Conservation (phyloP, 352 stramenopile species). For the Pythium sp. region DNA sequence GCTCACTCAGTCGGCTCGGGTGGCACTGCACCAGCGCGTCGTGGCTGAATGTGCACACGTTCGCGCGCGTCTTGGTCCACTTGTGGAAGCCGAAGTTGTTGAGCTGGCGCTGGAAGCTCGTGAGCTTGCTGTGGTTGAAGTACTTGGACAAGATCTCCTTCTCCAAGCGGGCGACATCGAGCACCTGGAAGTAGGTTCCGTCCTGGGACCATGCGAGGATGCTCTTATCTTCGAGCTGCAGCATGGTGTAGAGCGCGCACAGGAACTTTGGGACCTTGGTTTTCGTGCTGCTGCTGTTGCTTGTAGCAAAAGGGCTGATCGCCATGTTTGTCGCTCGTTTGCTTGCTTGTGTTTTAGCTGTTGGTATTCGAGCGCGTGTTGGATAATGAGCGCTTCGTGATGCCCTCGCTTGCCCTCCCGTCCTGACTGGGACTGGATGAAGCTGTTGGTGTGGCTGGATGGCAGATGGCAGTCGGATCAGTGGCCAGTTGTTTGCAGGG, state of each 20-base stretch:
- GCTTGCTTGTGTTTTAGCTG: background rate
- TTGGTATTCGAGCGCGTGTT: background rate
- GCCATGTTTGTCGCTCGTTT: background rate
- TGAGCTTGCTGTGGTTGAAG: conserved; percentile 93
- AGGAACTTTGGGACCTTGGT: conserved; percentile 71
- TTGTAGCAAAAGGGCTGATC: background rate
- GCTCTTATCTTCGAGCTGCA: conserved; percentile 60
- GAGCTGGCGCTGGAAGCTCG: conserved; percentile 91
- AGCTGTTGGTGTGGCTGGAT: background rate
- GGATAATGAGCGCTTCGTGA: background rate
- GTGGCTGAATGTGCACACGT: conserved; percentile 80
- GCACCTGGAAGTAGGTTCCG: conserved; percentile 69
- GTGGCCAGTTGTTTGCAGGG: background rate
- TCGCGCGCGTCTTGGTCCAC: conserved; percentile 83
- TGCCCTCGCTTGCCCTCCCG: background rate
- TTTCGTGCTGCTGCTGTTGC: background rate
- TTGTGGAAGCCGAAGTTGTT: conserved; percentile 95
- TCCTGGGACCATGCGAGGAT: conserved; percentile 77
- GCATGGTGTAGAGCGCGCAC: conserved; percentile 72
- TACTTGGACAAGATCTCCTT: conserved; percentile 88
- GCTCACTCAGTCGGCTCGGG: conserved; percentile 19
- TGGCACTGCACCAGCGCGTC: conserved; percentile 56
- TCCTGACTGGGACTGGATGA: background rate
- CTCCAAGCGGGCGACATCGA: conserved; percentile 54
- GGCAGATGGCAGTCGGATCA: background rate